These are phyloP conservation scores for Xylaria sp. DNA, from an alignment of 2,329 filamentous ascomycete species.

Conservation along the genomic window DNA sequence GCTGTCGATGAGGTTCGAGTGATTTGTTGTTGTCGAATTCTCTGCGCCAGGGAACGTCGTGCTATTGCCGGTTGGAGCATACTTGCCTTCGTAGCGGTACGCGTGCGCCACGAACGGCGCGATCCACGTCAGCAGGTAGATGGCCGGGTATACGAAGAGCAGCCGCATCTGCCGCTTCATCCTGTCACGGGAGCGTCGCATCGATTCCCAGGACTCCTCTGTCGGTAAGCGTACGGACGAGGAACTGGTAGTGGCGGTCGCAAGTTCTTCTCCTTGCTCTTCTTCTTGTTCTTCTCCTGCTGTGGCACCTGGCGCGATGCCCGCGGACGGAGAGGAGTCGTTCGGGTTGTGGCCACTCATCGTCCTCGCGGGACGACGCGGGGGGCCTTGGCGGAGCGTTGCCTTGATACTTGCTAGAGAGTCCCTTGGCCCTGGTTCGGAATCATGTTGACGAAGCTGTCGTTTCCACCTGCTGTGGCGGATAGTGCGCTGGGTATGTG, in stretches of 20 bases:
- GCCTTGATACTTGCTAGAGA: slow-evolving; percentile 38
- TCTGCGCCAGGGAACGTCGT: not conserved
- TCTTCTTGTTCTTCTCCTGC: not conserved
- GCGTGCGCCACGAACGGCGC: slow-evolving; percentile 75
- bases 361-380: not conserved
- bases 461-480: slow-evolving; percentile 2
- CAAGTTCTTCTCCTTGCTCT: not conserved
- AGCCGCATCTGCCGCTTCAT: slow-evolving; percentile 76
- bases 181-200: slow-evolving; percentile 59
- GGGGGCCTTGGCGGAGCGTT: slow-evolving; percentile 30
- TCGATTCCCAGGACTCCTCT: slow-evolving; percentile 48
- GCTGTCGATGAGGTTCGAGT: not conserved
- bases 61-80: slow-evolving; percentile 1
- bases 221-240: slow-evolving; percentile 38
- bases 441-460: slow-evolving; percentile 1
- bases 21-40: not conserved
- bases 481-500: not conserved
- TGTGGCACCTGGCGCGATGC: too few species aligned
- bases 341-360: not conserved
- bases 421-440: not conserved
- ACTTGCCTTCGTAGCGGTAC: slow-evolving; percentile 61
- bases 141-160: slow-evolving; percentile 79
- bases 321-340: not conserved
- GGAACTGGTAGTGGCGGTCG: slow-evolving; percentile 5
- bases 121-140: slow-evolving; percentile 79